Conservation (phyloP, 768 basidiomycete species). For the Trametes cubensis region DNA sequence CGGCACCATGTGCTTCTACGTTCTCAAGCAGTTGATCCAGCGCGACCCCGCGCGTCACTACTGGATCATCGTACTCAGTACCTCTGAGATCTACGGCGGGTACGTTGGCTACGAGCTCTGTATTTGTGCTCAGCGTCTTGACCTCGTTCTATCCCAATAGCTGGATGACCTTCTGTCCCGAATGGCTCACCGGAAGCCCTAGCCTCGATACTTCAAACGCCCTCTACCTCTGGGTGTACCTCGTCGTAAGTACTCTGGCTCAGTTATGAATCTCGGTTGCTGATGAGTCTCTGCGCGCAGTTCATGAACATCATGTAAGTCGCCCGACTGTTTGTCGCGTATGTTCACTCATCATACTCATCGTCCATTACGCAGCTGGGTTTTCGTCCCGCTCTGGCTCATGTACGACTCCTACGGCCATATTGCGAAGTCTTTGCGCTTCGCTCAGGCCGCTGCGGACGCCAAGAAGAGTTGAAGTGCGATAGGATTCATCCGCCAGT, state of each 20-base stretch:
- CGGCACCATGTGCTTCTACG: constrained; percentile 74
- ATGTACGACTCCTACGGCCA: constrained; percentile 79
- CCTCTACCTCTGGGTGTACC: constrained; percentile 79
- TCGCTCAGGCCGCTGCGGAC: constrained; percentile 23
- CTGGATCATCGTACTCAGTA: constrained; percentile 80
- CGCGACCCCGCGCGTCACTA: constrained; percentile 70
- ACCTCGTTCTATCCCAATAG: constrained; percentile 9
- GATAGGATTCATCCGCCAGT: too few species aligned
- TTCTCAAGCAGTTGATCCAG: constrained; percentile 64
- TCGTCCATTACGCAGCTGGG: constrained; percentile 58
- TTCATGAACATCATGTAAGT: constrained; percentile 82
- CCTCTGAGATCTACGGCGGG: constrained; percentile 80
- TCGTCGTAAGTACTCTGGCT: constrained; percentile 58
- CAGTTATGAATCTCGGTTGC: background rate
- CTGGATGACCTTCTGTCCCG: constrained; percentile 90
- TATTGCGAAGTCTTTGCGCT: constrained; percentile 64
- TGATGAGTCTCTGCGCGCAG: constrained; percentile 39
- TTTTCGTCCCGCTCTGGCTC: constrained; percentile 71
- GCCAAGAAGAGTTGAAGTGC: constrained; percentile 28
- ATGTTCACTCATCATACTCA: background rate
- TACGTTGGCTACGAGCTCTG: constrained; percentile 27
- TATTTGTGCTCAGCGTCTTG: background rate
- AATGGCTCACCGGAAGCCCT: constrained; percentile 78
- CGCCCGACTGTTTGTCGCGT: background rate
- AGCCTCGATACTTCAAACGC: constrained; percentile 71